Evolutionary conservation across 176 grass and related monocot species (phyloP).

Genomic region (Triticum dicoccoides): DNA sequence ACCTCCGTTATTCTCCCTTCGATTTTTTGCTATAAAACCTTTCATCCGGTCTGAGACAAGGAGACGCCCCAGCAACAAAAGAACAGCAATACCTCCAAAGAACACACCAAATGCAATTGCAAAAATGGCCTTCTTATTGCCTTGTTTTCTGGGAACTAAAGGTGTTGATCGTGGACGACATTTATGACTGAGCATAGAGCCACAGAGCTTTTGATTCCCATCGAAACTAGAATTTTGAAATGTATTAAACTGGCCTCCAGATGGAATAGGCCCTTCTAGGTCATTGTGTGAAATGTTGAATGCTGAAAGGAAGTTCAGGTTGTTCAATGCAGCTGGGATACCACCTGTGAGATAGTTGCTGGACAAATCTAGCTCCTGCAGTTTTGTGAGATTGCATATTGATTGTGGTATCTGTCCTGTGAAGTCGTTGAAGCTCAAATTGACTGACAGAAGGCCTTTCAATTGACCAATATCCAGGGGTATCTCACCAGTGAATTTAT

Average conservation of each 20-base stretch:
- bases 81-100: not conserved
- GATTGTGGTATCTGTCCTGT: conserved; percentile 2
- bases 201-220: conserved; percentile 31
- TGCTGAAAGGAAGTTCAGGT: conserved; percentile 24
- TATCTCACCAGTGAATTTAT: not conserved
- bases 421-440: conserved; percentile 20
- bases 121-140: not conserved
- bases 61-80: not conserved
- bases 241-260: conserved; percentile 30
- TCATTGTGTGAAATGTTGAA: conserved; percentile 45
- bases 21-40: not conserved
- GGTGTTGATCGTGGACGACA: not conserved
- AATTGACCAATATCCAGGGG: not conserved
- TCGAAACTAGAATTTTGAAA: conserved; percentile 33
- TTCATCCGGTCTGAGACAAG: not conserved
- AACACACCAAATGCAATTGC: conserved; percentile 17
- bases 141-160: not conserved
- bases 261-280: conserved; percentile 42
- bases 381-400: conserved; percentile 21
- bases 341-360: too few relatives aligned
- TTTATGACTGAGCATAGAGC: not conserved
- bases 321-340: too few relatives aligned
- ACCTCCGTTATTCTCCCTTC: not conserved
- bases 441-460: not conserved
- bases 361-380: not conserved